Conservation (phyloP, 805 yeast genomes). For the Ogataea parapolymorpha region DNA sequence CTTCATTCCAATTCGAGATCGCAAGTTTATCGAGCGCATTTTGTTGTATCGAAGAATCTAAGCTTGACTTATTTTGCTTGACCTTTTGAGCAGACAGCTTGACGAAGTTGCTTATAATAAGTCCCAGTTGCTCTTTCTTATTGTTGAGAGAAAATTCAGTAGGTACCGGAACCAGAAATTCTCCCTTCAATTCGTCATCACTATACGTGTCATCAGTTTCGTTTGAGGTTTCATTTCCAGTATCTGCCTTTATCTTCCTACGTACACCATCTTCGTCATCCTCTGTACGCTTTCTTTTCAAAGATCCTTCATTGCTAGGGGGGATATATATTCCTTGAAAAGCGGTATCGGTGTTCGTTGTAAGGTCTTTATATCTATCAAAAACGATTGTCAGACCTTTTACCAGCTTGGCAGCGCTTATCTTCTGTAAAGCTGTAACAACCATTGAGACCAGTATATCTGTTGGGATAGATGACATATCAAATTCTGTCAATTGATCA, state of each 20-base stretch:
- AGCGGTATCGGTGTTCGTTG: slow-evolving; percentile 10
- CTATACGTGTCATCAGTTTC: slow-evolving; percentile 17
- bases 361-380: slow-evolving; percentile 47
- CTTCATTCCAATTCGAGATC: slow-evolving; percentile 49
- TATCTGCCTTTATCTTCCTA: slow-evolving; percentile 15
- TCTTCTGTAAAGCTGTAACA: slow-evolving; percentile 57
- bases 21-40: slow-evolving; percentile 52
- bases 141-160: slow-evolving; percentile 46
- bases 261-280: slow-evolving; percentile 29
- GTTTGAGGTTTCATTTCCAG: neutral
- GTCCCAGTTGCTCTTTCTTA: slow-evolving; percentile 53
- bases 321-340: slow-evolving; percentile 4
- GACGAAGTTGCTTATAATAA: slow-evolving; percentile 59
- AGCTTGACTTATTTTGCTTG: slow-evolving; percentile 22
- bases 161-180: slow-evolving; percentile 55
- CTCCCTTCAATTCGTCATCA: slow-evolving; percentile 27
- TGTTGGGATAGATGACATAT: slow-evolving; percentile 64
- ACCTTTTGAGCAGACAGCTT: slow-evolving; percentile 37
- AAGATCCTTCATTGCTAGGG: slow-evolving; percentile 5
- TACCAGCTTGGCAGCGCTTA: slow-evolving; percentile 49
- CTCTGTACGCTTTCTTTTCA: slow-evolving; percentile 16
- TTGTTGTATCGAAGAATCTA: slow-evolving; percentile 14
- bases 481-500: slow-evolving; percentile 61
- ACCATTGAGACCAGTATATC: slow-evolving; percentile 64
- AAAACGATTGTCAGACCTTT: slow-evolving; percentile 69